Evolutionary conservation across 2,329 filamentous ascomycete genomes (phyloP).

Genomic region (Sporothrix pseudoabietina): DNA sequence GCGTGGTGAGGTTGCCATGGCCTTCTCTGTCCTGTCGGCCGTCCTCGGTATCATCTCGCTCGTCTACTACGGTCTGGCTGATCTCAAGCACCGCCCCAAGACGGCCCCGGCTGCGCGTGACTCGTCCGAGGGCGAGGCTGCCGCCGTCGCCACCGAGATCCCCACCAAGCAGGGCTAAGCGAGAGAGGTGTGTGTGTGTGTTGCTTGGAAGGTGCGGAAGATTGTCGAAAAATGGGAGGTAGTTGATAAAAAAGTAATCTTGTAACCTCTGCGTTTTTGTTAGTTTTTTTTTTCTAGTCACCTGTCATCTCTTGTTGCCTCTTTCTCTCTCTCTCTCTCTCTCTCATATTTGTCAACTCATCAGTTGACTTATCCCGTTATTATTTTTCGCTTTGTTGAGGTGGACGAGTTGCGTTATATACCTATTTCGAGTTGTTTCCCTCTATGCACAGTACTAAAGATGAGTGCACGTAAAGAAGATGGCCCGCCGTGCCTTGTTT

Average conservation of each 20-base stretch:
- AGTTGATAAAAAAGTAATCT: not conserved
- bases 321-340: no score
- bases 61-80: conserved; percentile 63
- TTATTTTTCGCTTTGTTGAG: conserved; percentile 4
- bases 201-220: not conserved
- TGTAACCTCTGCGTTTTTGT: not conserved
- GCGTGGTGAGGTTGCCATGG: conserved; percentile 71
- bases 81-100: conserved; percentile 34
- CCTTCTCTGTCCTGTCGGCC: conserved; percentile 70
- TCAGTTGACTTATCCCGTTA: not conserved
- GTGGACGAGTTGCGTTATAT: conserved; percentile 26
- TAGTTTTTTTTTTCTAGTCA: not conserved
- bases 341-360: not conserved
- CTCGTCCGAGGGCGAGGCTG: conserved; percentile 26
- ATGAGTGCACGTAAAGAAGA: conserved; percentile 6
- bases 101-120: not conserved
- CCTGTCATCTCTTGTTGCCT: not conserved
- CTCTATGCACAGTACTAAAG: conserved; percentile 23
- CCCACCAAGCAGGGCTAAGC: conserved; percentile 28
- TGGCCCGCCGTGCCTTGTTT: not conserved
- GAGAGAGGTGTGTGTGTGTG: not conserved
- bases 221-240: not conserved
- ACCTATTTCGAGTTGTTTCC: conserved; percentile 30
- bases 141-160: not conserved
- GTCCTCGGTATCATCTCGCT: conserved; percentile 69